Base-by-base conservation (phyloP, 768 basidiomycete species). In the Kondoa malvinella region DNA sequence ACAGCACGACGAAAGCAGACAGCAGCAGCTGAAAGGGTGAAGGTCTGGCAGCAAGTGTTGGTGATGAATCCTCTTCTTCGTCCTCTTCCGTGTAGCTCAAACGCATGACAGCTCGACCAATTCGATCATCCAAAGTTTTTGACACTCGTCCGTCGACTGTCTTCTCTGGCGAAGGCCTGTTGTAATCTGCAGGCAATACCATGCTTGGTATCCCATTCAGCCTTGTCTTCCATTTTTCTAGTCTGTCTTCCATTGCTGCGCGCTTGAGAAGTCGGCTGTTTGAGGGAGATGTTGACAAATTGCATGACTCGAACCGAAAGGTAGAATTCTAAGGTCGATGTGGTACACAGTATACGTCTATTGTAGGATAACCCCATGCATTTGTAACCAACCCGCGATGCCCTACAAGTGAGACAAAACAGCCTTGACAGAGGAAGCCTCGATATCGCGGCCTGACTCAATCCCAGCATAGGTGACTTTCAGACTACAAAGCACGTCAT, bases 101-200 rank as follows among this genome's bases (percentile, higher is more conserved):
- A 4, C 68, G 57, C 21, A 56, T 56, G 12, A 94, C 81, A 73
- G 86, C 82, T n/a, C 85, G 80, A 0, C 86, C 86, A 12, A 88
- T 84, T 72, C 85, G 68, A 56, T 85, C 82, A 50, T 88, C 83
- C 62, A 96, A 83, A 69, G 86, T 80, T 57, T 86, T 81, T 14
- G 82, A 73, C 75, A 92, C 84, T 3, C 83, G 86, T 14, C 92
- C 87, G 74, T 96, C 94, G 75, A 99, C 86, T 25, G 91, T 80
- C 73, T 84, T 87, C 77, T 84, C 82, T 21, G 83, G 78, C 3
- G 85, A 80, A 31, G 88, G 86, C 66, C 92, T 81, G 1, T 94
- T 92, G 76, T 95, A 99, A 77, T 97, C 95, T 0, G 94, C 94
- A 0, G 95, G 94, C 33, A 99, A 80, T 4, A 89, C 89, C 71